Evolutionary conservation across 2,329 filamentous ascomycete genomes (phyloP), one percentile per base, ranked within the genome.

Genomic region (Trichophyton equinum): DNA sequence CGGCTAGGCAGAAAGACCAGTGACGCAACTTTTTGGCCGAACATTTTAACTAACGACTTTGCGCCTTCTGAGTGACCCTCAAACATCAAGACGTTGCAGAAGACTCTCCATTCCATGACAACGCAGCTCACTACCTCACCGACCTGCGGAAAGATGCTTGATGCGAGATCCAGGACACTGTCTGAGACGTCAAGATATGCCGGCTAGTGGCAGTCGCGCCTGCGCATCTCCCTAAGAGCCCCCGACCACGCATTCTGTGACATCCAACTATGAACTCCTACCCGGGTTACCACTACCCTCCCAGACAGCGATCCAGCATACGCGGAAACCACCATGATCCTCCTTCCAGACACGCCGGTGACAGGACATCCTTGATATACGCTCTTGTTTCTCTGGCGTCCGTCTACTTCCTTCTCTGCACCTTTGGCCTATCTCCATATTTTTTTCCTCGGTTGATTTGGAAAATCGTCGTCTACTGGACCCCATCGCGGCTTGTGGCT

Each of bases 401-500:
- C 11, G 58, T 69, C 36, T 70, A 72, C 38, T 62, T 69, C 9
- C 40, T 72, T 3, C 61, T 75, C 3, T 65, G 67, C 18, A 68
- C 73, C 60, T 66, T 74, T 25, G 65, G 69, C 22, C 58, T 70
- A 13, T 69, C 70, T 4, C 58, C 59, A 4, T 64, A 68, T 33
- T 68, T 69, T 7, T 58, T 74, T 56, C 67, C 69, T 44, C 70
- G 64, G n/a, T 55, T 68, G 30, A 44, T 71, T 57, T 77, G 76
- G 73, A 71, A 74, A 65, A 61, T 72, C 7, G 38, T 74, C 22
- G 69, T 77, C 60, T 74, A 73, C 60, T 38, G 74, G 18, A 72
- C 70, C 2, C 76, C 76, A 7, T 72, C 73, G 11, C 69, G 69
- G 58, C 67, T 77, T 57, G 68, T 78, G 59, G 68, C 72, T 62